These are phyloP conservation scores for Sutorius eximius DNA, from an alignment of 1,284 basidiomycete species.

Conservation along the genomic window DNA sequence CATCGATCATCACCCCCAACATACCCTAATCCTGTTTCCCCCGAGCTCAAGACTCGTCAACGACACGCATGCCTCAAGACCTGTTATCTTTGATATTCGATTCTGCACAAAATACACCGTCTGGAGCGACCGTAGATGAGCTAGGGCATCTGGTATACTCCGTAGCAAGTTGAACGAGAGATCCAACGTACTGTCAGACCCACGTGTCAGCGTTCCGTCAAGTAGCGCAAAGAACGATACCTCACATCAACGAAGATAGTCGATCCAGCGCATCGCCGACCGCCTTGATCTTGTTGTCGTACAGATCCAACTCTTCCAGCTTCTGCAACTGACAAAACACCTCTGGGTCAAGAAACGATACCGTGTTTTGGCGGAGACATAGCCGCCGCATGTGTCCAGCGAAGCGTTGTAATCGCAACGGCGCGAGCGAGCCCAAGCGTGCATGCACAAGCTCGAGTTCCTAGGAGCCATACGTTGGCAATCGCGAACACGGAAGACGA, in stretches of 20 bases:
- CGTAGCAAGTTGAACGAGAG: slow-evolving; percentile 93
- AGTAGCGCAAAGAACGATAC: not conserved
- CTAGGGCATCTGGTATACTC: slow-evolving; percentile 63
- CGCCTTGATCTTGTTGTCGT: slow-evolving; percentile 89
- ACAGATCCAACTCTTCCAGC: slow-evolving; percentile 90
- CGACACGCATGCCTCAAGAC: slow-evolving; percentile 58
- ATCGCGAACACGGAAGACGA: slow-evolving; percentile 1
- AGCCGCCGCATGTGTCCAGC: slow-evolving; percentile 68
- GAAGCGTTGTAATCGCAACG: slow-evolving; percentile 72
- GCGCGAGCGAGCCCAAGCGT: slow-evolving; percentile 65
- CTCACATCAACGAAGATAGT: slow-evolving; percentile 66
- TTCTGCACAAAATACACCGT: slow-evolving; percentile 97
- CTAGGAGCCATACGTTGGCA: slow-evolving; percentile 39
- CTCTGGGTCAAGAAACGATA: slow-evolving; percentile 68
- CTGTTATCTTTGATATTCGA: slow-evolving; percentile 80
- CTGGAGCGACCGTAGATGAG: slow-evolving; percentile 59
- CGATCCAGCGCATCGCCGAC: slow-evolving; percentile 67
- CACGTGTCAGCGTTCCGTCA: not conserved
- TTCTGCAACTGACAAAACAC: slow-evolving; percentile 65
- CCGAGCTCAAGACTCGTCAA: slow-evolving; percentile 89
- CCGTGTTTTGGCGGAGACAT: slow-evolving; percentile 89
- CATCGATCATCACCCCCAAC: slow-evolving; percentile 9
- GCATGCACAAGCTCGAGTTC: slow-evolving; percentile 91
- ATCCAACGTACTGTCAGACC: slow-evolving; percentile 69
- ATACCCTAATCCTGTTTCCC: slow-evolving; percentile 85